Evolutionary conservation across 257 asterid genomes (phyloP).

Genomic region (Solanum chaucha): DNA sequence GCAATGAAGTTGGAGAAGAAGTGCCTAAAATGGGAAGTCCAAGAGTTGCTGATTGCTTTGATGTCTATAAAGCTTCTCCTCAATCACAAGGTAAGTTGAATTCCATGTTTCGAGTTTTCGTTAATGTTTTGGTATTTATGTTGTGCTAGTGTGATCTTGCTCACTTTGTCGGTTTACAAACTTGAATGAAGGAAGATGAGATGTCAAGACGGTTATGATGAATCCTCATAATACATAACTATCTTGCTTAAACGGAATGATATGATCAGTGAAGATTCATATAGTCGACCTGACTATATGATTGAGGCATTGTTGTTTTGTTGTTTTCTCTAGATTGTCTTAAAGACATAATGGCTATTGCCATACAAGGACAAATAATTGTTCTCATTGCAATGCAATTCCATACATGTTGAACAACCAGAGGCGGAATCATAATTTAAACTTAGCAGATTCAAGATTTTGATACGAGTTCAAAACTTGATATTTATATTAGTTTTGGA

Average conservation of each 20-base stretch:
- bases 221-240: neutral
- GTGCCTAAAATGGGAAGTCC: constrained; percentile 86
- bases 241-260: neutral
- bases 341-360: neutral
- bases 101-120: neutral
- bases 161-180: neutral
- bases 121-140: neutral
- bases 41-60: constrained; percentile 83
- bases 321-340: neutral
- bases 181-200: neutral
- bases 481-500: neutral
- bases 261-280: neutral
- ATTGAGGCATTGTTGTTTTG: neutral
- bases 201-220: neutral
- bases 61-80: constrained; percentile 49
- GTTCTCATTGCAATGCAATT: neutral
- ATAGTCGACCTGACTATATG: neutral
- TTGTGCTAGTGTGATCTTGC: neutral
- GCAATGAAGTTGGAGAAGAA: constrained; percentile 90
- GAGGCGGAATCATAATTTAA: neutral
- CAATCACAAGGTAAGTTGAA: constrained; percentile 23
- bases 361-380: neutral
- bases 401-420: neutral
- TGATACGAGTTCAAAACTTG: neutral
- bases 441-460: neutral